A percentile compares a stretch with the other conserved stretches of the same genome.
phyloP scores from a whole-genome alignment of 2,329 filamentous ascomycete genomes.

The Polychaeton citri region DNA sequence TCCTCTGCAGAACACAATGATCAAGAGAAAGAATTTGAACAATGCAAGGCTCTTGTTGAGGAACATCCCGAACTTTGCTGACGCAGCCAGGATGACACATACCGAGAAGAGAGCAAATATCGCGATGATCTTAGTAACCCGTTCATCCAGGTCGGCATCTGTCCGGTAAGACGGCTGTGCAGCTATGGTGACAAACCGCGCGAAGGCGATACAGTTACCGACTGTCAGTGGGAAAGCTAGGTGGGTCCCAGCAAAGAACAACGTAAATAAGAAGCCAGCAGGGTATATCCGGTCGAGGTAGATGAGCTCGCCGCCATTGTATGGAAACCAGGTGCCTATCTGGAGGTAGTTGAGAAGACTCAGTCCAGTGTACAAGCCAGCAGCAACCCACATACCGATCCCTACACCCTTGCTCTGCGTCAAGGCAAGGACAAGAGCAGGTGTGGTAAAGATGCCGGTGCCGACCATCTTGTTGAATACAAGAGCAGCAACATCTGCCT shows the following conservation, averaged over 20 bases:
- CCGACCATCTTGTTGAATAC: constrained; percentile 12
- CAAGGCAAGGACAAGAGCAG: constrained; percentile 4
- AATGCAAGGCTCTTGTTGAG: constrained; percentile 5
- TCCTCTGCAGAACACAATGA: constrained; percentile 3
- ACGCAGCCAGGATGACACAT: constrained; percentile 4
- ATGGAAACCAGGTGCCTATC: constrained; percentile 5
- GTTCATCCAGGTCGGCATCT: too few species aligned
- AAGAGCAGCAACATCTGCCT: constrained; percentile 8
- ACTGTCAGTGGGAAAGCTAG: too few species aligned
- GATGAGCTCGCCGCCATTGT: constrained; percentile 7
- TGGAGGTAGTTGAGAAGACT: constrained; percentile 8
- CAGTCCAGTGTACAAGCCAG: constrained; percentile 6
- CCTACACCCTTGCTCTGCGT: constrained; percentile 6
- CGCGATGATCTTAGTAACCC: too few species aligned
- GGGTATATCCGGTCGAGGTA: constrained; percentile 5
- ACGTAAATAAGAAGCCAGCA: constrained; percentile 7
- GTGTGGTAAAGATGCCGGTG: constrained; percentile 9
- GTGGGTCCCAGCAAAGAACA: constrained; percentile 4
- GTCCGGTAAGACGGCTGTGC: too few species aligned
- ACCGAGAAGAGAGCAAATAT: constrained; percentile 3
- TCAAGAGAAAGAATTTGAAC: constrained; percentile 4
- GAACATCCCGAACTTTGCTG: constrained; percentile 1
- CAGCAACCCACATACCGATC: constrained; percentile 5
- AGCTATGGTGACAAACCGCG: constrained; percentile 4
- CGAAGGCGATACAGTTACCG: constrained; percentile 6